Evolutionary conservation across 768 basidiomycete genomes (phyloP).

Genomic region (Trametes cingulata): DNA sequence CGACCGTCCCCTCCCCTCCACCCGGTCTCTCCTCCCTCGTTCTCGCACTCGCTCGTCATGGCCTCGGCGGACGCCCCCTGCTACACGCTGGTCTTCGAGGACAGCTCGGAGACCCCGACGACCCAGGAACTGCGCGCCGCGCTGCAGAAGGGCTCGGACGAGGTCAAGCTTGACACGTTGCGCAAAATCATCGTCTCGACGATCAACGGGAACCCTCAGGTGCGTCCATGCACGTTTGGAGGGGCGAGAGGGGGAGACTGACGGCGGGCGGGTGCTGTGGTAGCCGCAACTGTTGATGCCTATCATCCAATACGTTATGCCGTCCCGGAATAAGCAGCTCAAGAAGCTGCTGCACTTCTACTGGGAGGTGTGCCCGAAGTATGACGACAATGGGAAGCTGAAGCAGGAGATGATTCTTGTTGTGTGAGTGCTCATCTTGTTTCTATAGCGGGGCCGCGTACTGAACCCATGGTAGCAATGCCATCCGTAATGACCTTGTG

Average conservation of each 20-base stretch:
- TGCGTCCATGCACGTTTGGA: conserved; percentile 36
- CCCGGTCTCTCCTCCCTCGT: conserved; percentile 1
- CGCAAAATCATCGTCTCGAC: conserved; percentile 91
- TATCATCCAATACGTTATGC: conserved; percentile 97
- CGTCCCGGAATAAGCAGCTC: conserved; percentile 90
- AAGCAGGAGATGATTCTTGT: conserved; percentile 99
- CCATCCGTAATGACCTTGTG: conserved; percentile 96
- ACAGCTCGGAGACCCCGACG: conserved; percentile 72
- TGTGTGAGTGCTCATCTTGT: conserved; percentile 59
- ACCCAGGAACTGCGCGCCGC: conserved; percentile 77
- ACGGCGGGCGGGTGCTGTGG: conserved; percentile 1
- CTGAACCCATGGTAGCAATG: conserved; percentile 60
- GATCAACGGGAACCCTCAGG: conserved; percentile 93
- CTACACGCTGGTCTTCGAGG: conserved; percentile 79
- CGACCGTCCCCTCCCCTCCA: conserved; percentile 9
- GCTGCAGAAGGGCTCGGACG: conserved; percentile 94
- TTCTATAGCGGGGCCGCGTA: conserved; percentile 5
- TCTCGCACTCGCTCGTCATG: conserved; percentile 28
- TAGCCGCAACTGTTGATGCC: conserved; percentile 96
- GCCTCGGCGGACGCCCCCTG: conserved; percentile 59
- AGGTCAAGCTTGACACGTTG: conserved; percentile 95
- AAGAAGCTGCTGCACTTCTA: conserved; percentile 97
- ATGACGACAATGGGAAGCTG: conserved; percentile 94
- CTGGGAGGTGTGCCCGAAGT: conserved; percentile 98
- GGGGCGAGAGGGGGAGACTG: background rate